phyloP scores from a whole-genome alignment of 2,329 filamentous ascomycete species.

The Waltergamsia citrina region DNA sequence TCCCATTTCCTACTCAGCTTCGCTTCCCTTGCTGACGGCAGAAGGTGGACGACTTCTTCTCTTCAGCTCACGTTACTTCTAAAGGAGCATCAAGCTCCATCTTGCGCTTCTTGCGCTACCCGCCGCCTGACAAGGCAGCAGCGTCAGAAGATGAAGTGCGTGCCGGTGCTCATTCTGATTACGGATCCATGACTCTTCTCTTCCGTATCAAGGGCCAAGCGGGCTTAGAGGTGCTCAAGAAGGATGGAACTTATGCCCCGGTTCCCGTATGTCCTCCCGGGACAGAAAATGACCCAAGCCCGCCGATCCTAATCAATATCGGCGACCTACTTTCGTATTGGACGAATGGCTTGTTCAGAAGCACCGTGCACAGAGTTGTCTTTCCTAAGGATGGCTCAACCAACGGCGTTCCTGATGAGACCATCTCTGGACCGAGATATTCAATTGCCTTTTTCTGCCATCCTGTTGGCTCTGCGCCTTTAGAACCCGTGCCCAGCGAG shows the following conservation, averaged over 20 bases:
- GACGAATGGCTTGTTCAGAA: conserved; percentile 81
- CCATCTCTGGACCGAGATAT: conserved; percentile 43
- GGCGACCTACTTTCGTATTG: conserved; percentile 68
- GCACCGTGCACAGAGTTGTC: conserved; percentile 81
- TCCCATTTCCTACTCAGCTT: background rate
- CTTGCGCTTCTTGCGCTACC: conserved; percentile 67
- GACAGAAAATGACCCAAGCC: conserved; percentile 47
- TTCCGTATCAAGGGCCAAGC: conserved; percentile 82
- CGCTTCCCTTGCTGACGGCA: background rate
- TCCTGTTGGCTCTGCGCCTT: conserved; percentile 40
- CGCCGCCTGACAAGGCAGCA: conserved; percentile 34
- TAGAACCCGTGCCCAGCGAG: conserved; percentile 52
- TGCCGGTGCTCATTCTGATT: conserved; percentile 88
- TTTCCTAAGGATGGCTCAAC: conserved; percentile 37
- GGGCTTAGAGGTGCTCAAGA: conserved; percentile 72
- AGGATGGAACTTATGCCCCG: conserved; percentile 45
- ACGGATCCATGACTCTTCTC: conserved; percentile 62
- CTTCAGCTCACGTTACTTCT: conserved; percentile 34
- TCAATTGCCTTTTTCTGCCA: conserved; percentile 63
- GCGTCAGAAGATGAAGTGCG: conserved; percentile 55
- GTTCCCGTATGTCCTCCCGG: conserved; percentile 58
- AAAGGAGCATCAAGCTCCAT: conserved; percentile 44
- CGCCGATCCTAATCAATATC: conserved; percentile 77
- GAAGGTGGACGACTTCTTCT: conserved; percentile 44
- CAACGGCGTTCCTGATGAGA: conserved; percentile 30